Evolutionary conservation across 2,329 filamentous ascomycete genomes (phyloP).

Genomic region (Phaeoacremonium minimum): DNA sequence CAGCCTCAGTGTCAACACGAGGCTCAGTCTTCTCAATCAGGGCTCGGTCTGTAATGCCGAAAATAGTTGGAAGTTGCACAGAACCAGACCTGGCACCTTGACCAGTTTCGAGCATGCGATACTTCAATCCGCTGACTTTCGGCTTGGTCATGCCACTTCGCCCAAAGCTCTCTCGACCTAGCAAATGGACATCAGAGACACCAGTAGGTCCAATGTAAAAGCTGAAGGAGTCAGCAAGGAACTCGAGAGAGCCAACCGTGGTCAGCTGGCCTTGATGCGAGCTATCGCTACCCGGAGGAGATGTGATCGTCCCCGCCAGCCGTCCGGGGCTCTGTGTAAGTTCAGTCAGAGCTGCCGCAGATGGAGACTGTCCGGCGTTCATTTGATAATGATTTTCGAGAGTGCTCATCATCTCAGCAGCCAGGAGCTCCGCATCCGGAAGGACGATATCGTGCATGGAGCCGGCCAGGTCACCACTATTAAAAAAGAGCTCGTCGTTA

Average conservation of each 20-base stretch:
- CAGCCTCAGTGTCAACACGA: slow-evolving; percentile 14
- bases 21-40: slow-evolving; percentile 26
- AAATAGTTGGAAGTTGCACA: slow-evolving; percentile 20
- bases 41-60: slow-evolving; percentile 26
- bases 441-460: not conserved
- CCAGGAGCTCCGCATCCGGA: not conserved
- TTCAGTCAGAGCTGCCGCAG: not conserved
- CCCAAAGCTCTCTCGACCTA: slow-evolving; percentile 3
- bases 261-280: not conserved
- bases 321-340: not conserved
- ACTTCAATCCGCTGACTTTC: slow-evolving; percentile 6
- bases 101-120: slow-evolving; percentile 19
- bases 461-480: not conserved
- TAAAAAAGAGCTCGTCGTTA: not conserved
- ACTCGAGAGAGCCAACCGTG: slow-evolving; percentile 7
- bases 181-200: slow-evolving; percentile 8
- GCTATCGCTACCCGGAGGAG: not conserved
- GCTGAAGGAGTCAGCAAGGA: slow-evolving; percentile 10
- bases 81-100: slow-evolving; percentile 8
- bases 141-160: not conserved
- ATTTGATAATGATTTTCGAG: not conserved
- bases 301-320: not conserved
- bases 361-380: not conserved
- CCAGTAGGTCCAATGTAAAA: slow-evolving; percentile 12
- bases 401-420: not conserved